A percentile compares a stretch with the other conserved stretches of the same genome.
These are phyloP conservation scores for Irpex rosettiformis DNA, from an alignment of 1,284 basidiomycete genomes.

Conservation along the genomic window DNA sequence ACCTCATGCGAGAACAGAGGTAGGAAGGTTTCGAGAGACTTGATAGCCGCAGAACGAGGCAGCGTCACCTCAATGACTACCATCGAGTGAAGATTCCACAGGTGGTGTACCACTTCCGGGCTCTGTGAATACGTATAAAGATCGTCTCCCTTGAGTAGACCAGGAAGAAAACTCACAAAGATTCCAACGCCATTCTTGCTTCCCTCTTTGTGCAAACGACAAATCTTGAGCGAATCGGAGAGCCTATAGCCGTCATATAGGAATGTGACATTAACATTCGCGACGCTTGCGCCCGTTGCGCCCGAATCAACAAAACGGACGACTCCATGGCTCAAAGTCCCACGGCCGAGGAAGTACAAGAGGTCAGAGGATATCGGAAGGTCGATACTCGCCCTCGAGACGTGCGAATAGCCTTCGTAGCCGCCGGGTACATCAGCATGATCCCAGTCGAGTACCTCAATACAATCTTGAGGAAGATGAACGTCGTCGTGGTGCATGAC, in stretches of 20 bases:
- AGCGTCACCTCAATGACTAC: slow-evolving; percentile 22
- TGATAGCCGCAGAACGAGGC: slow-evolving; percentile 12
- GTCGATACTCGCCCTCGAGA: slow-evolving; percentile 18
- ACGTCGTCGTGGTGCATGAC: not conserved
- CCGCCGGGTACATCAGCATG: not conserved
- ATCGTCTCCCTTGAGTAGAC: not conserved
- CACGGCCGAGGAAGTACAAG: slow-evolving; percentile 25
- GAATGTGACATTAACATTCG: slow-evolving; percentile 20
- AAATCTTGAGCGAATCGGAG: slow-evolving; percentile 20
- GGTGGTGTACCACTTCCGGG: slow-evolving; percentile 8
- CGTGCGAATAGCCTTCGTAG: slow-evolving; percentile 8
- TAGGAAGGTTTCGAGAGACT: slow-evolving; percentile 21
- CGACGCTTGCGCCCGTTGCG: slow-evolving; percentile 13
- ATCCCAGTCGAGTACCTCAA: slow-evolving; percentile 8
- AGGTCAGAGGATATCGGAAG: slow-evolving; percentile 24
- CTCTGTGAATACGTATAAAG: slow-evolving; percentile 14
- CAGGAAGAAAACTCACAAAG: slow-evolving; percentile 21
- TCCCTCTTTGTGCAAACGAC: slow-evolving; percentile 19
- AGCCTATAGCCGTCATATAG: slow-evolving; percentile 18
- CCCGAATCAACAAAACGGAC: slow-evolving; percentile 21
- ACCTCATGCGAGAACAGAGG: slow-evolving; percentile 22
- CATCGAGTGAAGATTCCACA: slow-evolving; percentile 6
- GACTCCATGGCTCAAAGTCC: slow-evolving; percentile 22
- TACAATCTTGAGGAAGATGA: slow-evolving; percentile 8
- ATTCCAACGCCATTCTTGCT: slow-evolving; percentile 27